Conservation (phyloP, 441 rosid genomes). For the Adansonia grandidieri region DNA sequence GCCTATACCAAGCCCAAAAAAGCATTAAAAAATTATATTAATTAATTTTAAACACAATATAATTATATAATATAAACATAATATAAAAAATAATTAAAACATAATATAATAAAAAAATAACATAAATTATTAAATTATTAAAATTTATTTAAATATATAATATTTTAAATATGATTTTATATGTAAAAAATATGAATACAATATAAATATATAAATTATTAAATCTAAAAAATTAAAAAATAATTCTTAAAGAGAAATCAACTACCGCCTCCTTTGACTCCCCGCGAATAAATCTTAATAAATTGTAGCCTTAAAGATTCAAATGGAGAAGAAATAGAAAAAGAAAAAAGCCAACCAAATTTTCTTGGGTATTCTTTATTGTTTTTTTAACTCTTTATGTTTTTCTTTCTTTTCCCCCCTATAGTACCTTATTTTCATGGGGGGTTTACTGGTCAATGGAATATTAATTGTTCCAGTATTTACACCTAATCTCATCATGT, state of each 20-base stretch:
- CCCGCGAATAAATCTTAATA: slow-evolving; percentile 37
- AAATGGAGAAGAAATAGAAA: too few species aligned
- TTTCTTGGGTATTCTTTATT: slow-evolving; percentile 34
- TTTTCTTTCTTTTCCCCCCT: too few species aligned
- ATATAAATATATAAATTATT: too few species aligned
- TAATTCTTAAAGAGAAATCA: slow-evolving; percentile 25
- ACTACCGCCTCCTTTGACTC: slow-evolving; percentile 39
- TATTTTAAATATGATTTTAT: too few species aligned
- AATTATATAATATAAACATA: too few species aligned
- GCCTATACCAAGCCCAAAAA: slow-evolving; percentile 17
- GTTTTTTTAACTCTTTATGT: slow-evolving; percentile 26
- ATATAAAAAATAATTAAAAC: too few species aligned
- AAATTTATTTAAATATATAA: too few species aligned
- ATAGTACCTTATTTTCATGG: not conserved
- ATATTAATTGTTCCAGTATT: too few species aligned
- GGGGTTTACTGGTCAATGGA: not conserved
- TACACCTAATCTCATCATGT: too few species aligned
- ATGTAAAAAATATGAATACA: too few species aligned
- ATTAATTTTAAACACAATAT: not conserved
- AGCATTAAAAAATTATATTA: slow-evolving; percentile 1
- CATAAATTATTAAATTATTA: too few species aligned
- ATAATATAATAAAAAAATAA: too few species aligned
- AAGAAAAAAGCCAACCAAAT: slow-evolving; percentile 28
- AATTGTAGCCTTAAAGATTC: not conserved
- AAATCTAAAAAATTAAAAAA: not conserved